Base-by-base conservation (phyloP, 164 flowering plant species). In the Protea cynaroides region DNA sequence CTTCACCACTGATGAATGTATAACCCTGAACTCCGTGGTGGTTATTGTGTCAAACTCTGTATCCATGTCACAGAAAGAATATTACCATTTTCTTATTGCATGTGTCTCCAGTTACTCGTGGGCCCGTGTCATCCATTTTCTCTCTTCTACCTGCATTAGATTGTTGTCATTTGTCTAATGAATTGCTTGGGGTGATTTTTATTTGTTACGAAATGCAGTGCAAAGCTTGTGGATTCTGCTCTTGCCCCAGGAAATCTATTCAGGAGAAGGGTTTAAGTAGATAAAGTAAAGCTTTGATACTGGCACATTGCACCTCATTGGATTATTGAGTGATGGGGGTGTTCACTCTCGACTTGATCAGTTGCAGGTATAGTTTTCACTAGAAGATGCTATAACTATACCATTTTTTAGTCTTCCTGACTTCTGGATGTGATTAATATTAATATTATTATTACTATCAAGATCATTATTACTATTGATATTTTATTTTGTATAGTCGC, bases 261-360 rank as follows among this genome's bases (percentile, higher is more conserved):
- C 85, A 0, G 99, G 88, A 59, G 97, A 91, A 76, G 99, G 97
- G 55, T 94, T 94, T 61, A 83, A 84, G 38, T 94, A 89, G 78
- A 86, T 94, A 24, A 78, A 86, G 72, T 88, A 84, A 68, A 75
- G 71, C 65, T 94, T 94, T 68, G 79, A 71, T 18, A 73, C 63
- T 25, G 84, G 84, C 61, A 94, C 99, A 15, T 72, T 94, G 74
- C 99, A 94, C 79, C 90, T 94, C 68, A 89, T 94, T 76, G 99
- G 99, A 23, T 72, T 94, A 56, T 66, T 94, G 77, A 91, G 99
- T 78, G 96, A 94, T 78, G 99, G 99, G 21, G 99, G 99, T 67
- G 99, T 91, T 54, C 99, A 91, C 75, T 91, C 99, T 38, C 81
- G 99, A 56, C 81, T 94, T 58, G 99, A 94, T 77, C 97, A 91